These are phyloP conservation scores for Aspergillus bridgeri DNA, from an alignment of 495 filamentous ascomycete genomes.

Conservation along the genomic window DNA sequence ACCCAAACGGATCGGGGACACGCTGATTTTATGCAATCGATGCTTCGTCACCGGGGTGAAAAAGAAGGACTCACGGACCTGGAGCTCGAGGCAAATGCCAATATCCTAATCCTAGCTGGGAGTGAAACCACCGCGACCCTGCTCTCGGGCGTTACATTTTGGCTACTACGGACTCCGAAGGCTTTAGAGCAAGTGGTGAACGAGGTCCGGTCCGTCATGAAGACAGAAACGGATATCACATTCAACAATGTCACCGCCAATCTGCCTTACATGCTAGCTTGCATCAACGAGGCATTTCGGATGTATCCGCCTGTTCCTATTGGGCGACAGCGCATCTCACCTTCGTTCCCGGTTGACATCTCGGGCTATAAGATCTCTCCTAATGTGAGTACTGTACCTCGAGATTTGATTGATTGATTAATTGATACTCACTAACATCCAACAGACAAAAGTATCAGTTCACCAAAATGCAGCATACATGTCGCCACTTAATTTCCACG, in stretches of 20 bases:
- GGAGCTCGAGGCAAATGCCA: slow-evolving; percentile 31
- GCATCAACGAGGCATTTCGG: slow-evolving; percentile 29
- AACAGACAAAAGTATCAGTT: slow-evolving; percentile 2
- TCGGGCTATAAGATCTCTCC: neutral
- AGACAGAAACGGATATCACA: slow-evolving; percentile 45
- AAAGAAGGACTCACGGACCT: slow-evolving; percentile 27
- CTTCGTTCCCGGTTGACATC: neutral
- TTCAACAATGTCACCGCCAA: slow-evolving; percentile 30
- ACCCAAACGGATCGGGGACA: neutral
- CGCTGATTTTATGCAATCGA: slow-evolving; percentile 4
- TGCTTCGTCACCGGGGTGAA: slow-evolving; percentile 16
- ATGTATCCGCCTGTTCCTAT: slow-evolving; percentile 30
- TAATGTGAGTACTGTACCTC: too few relatives aligned
- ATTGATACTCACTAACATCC: neutral
- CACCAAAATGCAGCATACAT: neutral
- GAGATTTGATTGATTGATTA: too few relatives aligned
- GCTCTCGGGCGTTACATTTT: slow-evolving; percentile 34
- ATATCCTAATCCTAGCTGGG: slow-evolving; percentile 43
- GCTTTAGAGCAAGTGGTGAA: slow-evolving; percentile 34
- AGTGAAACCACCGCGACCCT: slow-evolving; percentile 47
- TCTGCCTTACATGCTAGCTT: slow-evolving; percentile 33
- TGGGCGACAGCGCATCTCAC: slow-evolving; percentile 21
- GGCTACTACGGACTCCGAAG: slow-evolving; percentile 29
- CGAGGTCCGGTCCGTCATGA: slow-evolving; percentile 52
- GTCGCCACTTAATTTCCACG: neutral